Evolutionary conservation across 2,329 filamentous ascomycete genomes (phyloP), one percentile per base, ranked within the genome.

Genomic region (Byssoonygena ceratinophila): DNA sequence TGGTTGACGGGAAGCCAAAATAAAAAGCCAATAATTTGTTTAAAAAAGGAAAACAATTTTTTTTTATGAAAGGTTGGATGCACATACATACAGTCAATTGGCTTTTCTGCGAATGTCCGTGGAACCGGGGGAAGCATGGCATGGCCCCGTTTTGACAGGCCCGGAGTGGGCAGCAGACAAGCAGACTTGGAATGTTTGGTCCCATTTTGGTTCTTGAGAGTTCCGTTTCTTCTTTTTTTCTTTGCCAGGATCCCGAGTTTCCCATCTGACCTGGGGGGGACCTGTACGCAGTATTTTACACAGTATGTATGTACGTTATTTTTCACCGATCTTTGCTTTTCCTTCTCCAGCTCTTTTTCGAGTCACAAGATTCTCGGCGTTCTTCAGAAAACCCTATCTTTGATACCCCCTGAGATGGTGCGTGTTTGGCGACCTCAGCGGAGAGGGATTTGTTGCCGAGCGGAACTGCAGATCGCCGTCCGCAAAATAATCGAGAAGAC

Each of bases 121-220:
- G 45, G 45, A 37, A 47, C 45, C 45, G 18, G 37, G 31, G 20
- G n/a, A n/a, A 47, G 31, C 45, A 45, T 45, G 27, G 20, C 45
- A 47, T 27, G 45, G 45, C 45, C 32, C 45, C 32, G 45, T 36
- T 37, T 31, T 47, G 45, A 47, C 45, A 47, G 45, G 20, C 27
- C 31, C 23, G 34, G 18, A 29, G 27, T 31, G 25, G 25, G 25
- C 25, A 40, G 11, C 12, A 40, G n/a, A n/a, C n/a, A n/a, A n/a
- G n/a, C n/a, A n/a, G n/a, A n/a, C n/a, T n/a, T n/a, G n/a, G n/a
- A 18, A 41, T 40, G 7, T 18, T 31, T 31, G 41, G 41, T 41
- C 22, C 39, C 39, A 41, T 41, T 40, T 12, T 27, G 11, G 22
- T 3, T 29, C 27, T 9, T 9, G 27, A 29, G 4, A 29, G 27